Conservation (phyloP, 768 basidiomycete genomes). For the Podaxis carcinomalis region DNA sequence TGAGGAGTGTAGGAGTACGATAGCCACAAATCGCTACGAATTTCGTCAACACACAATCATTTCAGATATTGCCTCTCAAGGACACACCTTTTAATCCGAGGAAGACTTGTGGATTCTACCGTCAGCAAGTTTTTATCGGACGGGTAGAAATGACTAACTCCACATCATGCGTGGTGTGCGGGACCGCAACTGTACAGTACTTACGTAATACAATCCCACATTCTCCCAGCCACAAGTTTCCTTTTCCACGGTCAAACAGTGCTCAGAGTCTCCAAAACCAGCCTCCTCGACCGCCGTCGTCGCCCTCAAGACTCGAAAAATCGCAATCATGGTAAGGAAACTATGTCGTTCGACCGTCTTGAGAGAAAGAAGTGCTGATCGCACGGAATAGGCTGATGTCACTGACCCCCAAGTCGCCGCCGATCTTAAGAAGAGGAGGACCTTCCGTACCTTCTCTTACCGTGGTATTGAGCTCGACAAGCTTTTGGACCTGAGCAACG, state of each 20-base stretch:
- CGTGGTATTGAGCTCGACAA: conserved; percentile 98
- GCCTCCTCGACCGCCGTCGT: conserved; percentile 14
- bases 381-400: conserved; percentile 65
- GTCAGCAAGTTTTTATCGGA: conserved; percentile 25
- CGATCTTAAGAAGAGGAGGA: conserved; percentile 97
- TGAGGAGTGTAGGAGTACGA: conserved; percentile 38
- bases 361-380: conserved; percentile 12
- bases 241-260: conserved; percentile 18
- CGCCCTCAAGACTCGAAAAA: conserved; percentile 20
- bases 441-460: conserved; percentile 98
- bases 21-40: conserved; percentile 88
- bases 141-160: conserved; percentile 13
- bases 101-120: conserved; percentile 96
- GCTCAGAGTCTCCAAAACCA: conserved; percentile 18
- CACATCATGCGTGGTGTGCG: conserved; percentile 10
- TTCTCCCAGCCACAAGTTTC: conserved; percentile 35
- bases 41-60: conserved; percentile 4
- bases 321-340: conserved; percentile 36
- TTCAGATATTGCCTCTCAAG: not conserved
- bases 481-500: conserved; percentile 93
- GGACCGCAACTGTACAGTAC: conserved; percentile 55
- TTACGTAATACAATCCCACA: conserved; percentile 30
- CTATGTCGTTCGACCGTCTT: conserved; percentile 7
- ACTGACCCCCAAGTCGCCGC: conserved; percentile 94
- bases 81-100: conserved; percentile 80